Conservation (phyloP, 768 basidiomycete species). For the Lactarius akahatsu region DNA sequence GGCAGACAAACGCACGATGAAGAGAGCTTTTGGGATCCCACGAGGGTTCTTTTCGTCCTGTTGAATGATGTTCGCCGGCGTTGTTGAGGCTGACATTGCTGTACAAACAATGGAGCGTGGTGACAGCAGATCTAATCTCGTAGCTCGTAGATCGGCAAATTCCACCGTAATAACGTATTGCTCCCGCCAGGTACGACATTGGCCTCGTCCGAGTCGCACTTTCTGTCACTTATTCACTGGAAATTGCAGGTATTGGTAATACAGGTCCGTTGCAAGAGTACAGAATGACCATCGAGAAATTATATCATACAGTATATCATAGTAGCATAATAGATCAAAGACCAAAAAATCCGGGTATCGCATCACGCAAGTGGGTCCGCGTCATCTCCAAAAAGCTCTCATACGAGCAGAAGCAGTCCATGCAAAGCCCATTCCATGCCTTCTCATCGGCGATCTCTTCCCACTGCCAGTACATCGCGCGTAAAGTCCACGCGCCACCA, state of each 20-base stretch:
- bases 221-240: no score
- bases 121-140: constrained; percentile 14
- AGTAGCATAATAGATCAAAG: constrained; percentile 1
- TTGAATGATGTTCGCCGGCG: constrained; percentile 33
- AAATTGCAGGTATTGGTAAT: not conserved
- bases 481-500: not conserved
- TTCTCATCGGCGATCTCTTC: not conserved
- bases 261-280: not conserved
- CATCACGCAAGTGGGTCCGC: constrained; percentile 1
- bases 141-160: constrained; percentile 1
- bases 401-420: constrained; percentile 7
- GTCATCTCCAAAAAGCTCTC: constrained; percentile 14
- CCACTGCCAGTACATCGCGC: constrained; percentile 11
- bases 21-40: constrained; percentile 94
- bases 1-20: constrained; percentile 62
- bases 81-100: constrained; percentile 26
- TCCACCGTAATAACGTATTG: not conserved
- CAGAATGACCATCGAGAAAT: not conserved
- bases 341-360: constrained; percentile 10
- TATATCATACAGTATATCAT: not conserved
- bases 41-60: constrained; percentile 68
- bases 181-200: no score
- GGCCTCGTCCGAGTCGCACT: no score
- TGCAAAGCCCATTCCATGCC: constrained; percentile 7
- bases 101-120: not conserved